Base-by-base conservation (phyloP, 345 rosid species). In the Moricandia arvensis region DNA sequence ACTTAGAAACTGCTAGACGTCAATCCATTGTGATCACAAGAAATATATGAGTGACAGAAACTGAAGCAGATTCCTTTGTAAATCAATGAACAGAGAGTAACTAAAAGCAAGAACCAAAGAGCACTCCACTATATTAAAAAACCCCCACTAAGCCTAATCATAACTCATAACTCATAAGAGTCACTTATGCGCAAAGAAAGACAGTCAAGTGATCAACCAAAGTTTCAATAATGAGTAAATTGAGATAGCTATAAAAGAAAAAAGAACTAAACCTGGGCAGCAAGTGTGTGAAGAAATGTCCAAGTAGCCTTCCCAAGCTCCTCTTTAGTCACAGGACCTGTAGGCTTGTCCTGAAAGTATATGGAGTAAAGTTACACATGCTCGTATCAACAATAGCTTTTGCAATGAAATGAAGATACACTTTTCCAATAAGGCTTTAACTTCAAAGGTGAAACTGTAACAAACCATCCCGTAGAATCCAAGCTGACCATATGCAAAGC, bases 281-380 rank as follows among this genome's bases (percentile, higher is more conserved):
- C 97, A 68, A 95, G 92, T 64, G 97, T 90, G 85, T 92, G 97
- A 30, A 92, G 90, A 84, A 92, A 92, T 41, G 96, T 90, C 99
- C 99, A 95, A 13, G 97, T 92, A 77, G 90, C 84, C 80, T 87
- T 92, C 55, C 97, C 99, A 55, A 95, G 97, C 54, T 92, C 99
- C 74, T 88, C 93, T 81, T 90, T 92, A 35, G 92, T 88, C 74
- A 92, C 91, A 65, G 97, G 96, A 17, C 86, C 97, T 68, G 88
- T 75, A 70, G 82, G 29, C 55, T 82, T 86, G 57, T 72, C 85
- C 96, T 86, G 78, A 73, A 60, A 57, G 43, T 67, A 55, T 12
- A 24, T 17, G 60, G 27, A 65, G 60, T 45, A 60, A n/a, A 7
- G 51, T 13, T 47, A 12, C 24, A 55, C 16, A 43, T 60, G 27